phyloP scores from a whole-genome alignment of 2,329 filamentous ascomycete genomes.

The Epichloe brachyelytri region DNA sequence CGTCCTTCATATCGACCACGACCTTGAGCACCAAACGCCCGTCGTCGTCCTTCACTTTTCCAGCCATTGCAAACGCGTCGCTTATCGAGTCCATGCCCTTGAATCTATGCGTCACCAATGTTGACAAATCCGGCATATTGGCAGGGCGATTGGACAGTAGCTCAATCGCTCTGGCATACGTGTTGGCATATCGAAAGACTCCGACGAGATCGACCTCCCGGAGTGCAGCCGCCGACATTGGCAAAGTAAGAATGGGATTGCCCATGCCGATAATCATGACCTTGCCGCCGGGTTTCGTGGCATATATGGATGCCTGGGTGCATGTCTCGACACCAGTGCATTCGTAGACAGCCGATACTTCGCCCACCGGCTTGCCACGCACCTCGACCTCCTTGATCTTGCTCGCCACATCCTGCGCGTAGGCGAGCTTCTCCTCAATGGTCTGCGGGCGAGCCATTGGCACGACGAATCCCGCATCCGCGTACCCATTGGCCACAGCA shows the following conservation, averaged over 20 bases:
- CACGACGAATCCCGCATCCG: conserved; percentile 38
- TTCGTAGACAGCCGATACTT: conserved; percentile 59
- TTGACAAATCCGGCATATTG: conserved; percentile 49
- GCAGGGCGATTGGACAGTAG: conserved; percentile 34
- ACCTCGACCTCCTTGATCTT: conserved; percentile 25
- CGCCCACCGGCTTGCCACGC: conserved; percentile 37
- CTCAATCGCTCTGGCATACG: conserved; percentile 46
- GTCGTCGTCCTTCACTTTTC: conserved; percentile 53
- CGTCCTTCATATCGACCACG: conserved; percentile 32
- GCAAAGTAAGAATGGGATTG: conserved; percentile 54
- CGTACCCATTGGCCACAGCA: conserved; percentile 41
- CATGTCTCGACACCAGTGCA: conserved; percentile 70
- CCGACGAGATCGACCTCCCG: conserved; percentile 60
- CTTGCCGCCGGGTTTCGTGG: conserved; percentile 53
- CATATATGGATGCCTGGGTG: conserved; percentile 61
- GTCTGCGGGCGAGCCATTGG: conserved; percentile 34
- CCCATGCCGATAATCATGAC: conserved; percentile 64
- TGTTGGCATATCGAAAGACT: conserved; percentile 63
- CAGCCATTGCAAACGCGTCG: conserved; percentile 63
- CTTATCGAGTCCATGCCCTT: conserved; percentile 48
- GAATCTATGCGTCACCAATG: conserved; percentile 59
- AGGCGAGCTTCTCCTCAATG: conserved; percentile 39
- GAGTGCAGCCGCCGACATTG: conserved; percentile 53
- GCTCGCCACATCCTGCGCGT: conserved; percentile 35
- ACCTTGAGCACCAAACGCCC: conserved; percentile 67